Percentiles rank a stretch among this genome's conserved stretches.
Evolutionary conservation across 140 eudicot genomes (phyloP).

Genomic region (Anethum foeniculum): DNA sequence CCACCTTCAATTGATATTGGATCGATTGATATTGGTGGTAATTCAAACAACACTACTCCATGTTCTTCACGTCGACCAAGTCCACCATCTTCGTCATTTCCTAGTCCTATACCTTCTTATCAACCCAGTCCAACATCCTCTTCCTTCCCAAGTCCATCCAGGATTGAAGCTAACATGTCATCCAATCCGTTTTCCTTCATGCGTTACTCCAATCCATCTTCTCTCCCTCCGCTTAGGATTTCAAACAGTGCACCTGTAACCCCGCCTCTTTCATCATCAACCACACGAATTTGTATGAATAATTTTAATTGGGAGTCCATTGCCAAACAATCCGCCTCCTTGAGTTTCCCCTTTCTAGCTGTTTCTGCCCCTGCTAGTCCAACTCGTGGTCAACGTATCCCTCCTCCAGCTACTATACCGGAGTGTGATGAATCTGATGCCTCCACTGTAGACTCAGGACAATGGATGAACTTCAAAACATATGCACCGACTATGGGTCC

Average conservation of each 20-base stretch:
- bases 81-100: slow-evolving; percentile 61
- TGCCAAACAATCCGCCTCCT: slow-evolving; percentile 51
- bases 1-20: slow-evolving; percentile 47
- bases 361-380: slow-evolving; percentile 93
- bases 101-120: slow-evolving; percentile 29
- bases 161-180: slow-evolving; percentile 25
- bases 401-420: slow-evolving; percentile 70
- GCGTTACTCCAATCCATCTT: slow-evolving; percentile 49
- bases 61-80: slow-evolving; percentile 74
- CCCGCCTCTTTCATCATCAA: slow-evolving; percentile 78
- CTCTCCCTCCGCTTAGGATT: slow-evolving; percentile 85
- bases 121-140: slow-evolving; percentile 19
- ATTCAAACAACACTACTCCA: slow-evolving; percentile 73
- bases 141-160: slow-evolving; percentile 79
- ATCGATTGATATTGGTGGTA: slow-evolving; percentile 36
- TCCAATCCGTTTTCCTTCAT: slow-evolving; percentile 51
- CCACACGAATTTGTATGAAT: slow-evolving; percentile 43
- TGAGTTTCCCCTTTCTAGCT: slow-evolving; percentile 54
- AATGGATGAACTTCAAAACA: slow-evolving; percentile 68
- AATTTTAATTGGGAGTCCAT: slow-evolving; percentile 57
- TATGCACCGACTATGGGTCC: slow-evolving; percentile 45
- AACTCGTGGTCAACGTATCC: slow-evolving; percentile 42
- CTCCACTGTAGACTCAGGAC: slow-evolving; percentile 72
- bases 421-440: slow-evolving; percentile 86
- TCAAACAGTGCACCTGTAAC: slow-evolving; percentile 96